Evolutionary conservation across 345 rosid species (phyloP).

Genomic region (Eucalyptus guilfoylei): DNA sequence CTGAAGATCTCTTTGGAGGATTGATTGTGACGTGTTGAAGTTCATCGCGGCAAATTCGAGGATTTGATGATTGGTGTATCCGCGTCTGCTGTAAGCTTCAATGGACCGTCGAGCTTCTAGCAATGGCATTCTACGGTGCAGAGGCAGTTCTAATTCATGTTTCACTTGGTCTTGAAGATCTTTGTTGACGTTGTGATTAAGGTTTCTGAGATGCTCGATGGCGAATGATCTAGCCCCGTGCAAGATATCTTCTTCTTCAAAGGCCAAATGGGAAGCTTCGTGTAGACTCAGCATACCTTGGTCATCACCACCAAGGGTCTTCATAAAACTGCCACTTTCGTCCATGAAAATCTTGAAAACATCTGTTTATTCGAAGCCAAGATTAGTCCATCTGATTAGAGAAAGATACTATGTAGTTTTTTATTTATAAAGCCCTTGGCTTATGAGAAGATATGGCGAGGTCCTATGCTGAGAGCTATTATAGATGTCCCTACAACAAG

Average conservation of each 20-base stretch:
- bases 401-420: not conserved
- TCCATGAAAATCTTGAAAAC: constrained; percentile 11
- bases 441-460: not conserved
- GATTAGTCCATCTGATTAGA: not conserved
- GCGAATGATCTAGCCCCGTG: not conserved
- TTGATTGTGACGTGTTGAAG: constrained; percentile 22
- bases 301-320: not conserved
- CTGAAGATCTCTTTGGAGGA: constrained; percentile 13
- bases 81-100: not conserved
- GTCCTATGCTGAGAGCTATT: not conserved
- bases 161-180: not conserved
- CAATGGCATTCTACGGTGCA: constrained; percentile 6
- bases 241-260: constrained; percentile 19
- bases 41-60: constrained; percentile 19
- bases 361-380: not conserved
- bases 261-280: constrained; percentile 14
- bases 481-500: not conserved
- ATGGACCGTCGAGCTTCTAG: constrained; percentile 19
- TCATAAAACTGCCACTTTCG: not conserved
- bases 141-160: constrained; percentile 20
- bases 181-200: not conserved
- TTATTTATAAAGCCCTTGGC: too few species aligned
- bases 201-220: not conserved
- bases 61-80: not conserved
- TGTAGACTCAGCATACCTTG: constrained; percentile 19